Base-by-base conservation (phyloP, 352 stramenopile genomes). In the Pythium brachiatum region DNA sequence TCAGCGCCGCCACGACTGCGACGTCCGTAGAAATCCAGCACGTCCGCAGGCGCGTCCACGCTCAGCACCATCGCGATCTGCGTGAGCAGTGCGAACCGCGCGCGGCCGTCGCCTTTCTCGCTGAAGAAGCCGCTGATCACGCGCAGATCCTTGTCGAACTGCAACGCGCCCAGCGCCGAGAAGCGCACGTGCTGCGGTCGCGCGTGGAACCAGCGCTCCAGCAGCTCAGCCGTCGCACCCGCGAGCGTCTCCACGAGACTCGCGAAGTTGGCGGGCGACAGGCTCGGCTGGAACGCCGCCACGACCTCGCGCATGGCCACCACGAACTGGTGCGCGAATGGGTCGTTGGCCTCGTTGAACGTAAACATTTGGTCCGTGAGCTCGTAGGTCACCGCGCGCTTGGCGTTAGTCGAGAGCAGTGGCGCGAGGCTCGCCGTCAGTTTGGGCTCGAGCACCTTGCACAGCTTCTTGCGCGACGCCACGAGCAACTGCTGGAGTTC, bases 91-190 rank as follows among this genome's bases (percentile, higher is more conserved):
- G 78, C 80, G 50, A 95, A 92, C 8, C 66, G 62, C 34, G 81
- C 70, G 53, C 80, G 80, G 39, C 79, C 72, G 55, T 91, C 72
- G 62, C 80, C 76, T 7, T 57, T 73, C 39, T 73, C 68, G 20
- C 59, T 73, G 53, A 95, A 88, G 69, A 90, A 89, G 12, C 64
- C 77, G 23, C 54, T 79, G 12, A 95, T 63, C 41, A 92, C 74
- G 50, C 87, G 85, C 53, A 95, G 31, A 59, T 95, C 87, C 62
- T 95, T 95, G 66, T 95, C 87, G 20, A 94, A 89, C 53, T 95
- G 87, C 3, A 95, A 68, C 21, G 87, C 85, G 18, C 87, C 87
- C 25, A 95, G 81, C 62, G 92, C 85, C 26, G 88, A 92, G 62
- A 94, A 87, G 15, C 79, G 78, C 53, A 74, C 65, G 31, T 2